Conservation (phyloP, 495 filamentous ascomycete species). For the Xylaria castorea region DNA sequence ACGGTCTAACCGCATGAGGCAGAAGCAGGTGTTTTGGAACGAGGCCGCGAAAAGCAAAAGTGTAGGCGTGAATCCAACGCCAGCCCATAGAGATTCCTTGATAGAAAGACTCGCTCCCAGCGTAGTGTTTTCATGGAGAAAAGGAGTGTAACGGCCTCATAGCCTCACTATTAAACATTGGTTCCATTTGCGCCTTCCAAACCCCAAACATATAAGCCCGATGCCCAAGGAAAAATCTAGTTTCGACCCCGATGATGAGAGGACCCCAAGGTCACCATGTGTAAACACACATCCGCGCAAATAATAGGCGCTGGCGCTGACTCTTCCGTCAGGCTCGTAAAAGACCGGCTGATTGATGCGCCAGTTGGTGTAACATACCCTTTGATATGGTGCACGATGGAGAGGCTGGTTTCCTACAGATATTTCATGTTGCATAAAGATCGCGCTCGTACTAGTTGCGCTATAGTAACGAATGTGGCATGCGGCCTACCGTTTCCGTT, state of each 20-base stretch:
- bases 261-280: conserved; percentile 11
- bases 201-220: conserved; percentile 34
- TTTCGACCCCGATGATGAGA: conserved; percentile 20
- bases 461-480: conserved; percentile 21
- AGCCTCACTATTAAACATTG: conserved; percentile 39
- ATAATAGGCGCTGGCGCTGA: neutral
- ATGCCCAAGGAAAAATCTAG: conserved; percentile 30
- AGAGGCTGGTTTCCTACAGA: neutral
- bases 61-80: conserved; percentile 42
- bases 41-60: conserved; percentile 22
- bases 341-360: neutral
- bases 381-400: neutral
- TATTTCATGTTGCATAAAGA: conserved; percentile 4
- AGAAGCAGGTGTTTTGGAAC: conserved; percentile 14
- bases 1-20: conserved; percentile 10
- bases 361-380: neutral
- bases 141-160: conserved; percentile 40
- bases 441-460: neutral
- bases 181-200: conserved; percentile 38
- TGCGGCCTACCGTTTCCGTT: conserved; percentile 54
- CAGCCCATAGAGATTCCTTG: conserved; percentile 32
- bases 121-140: conserved; percentile 30
- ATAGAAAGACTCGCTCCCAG: conserved; percentile 33
- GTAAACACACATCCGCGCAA: conserved; percentile 5
- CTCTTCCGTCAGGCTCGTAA: neutral